Evolutionary conservation across 75 land plant genomes (phyloP).

Genomic region (Cunninghamia lanceolata): DNA sequence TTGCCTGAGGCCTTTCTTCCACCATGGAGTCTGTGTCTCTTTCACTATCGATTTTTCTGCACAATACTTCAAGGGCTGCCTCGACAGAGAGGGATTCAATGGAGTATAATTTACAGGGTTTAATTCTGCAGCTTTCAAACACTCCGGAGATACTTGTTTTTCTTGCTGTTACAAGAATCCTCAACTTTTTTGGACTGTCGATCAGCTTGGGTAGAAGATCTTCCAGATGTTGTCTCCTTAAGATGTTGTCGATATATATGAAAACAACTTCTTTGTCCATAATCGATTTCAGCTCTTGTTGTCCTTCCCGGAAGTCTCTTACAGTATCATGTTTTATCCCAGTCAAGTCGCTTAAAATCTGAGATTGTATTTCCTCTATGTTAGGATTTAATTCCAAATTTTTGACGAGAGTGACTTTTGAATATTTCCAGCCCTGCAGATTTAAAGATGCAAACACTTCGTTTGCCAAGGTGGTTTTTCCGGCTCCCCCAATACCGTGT

Average conservation of each 20-base stretch:
- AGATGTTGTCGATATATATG: background rate
- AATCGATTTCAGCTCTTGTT: background rate
- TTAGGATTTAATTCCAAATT: background rate
- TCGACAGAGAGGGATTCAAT: background rate
- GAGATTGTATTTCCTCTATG: background rate
- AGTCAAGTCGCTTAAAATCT: background rate
- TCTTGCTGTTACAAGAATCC: background rate
- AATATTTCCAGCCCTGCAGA: background rate
- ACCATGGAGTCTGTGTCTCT: background rate
- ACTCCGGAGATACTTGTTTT: background rate
- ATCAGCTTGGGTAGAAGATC: background rate
- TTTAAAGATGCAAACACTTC: background rate
- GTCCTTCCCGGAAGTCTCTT: background rate
- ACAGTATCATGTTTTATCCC: background rate
- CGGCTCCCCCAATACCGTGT: background rate
- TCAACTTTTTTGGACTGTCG: background rate
- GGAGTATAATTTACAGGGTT: background rate
- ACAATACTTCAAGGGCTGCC: background rate
- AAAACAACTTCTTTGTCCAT: background rate
- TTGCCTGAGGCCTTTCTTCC: background rate
- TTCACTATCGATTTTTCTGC: background rate
- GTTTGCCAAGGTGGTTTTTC: constrained; percentile 1
- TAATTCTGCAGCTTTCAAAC: background rate
- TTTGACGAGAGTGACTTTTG: background rate
- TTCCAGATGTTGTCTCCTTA: background rate